Percentiles rank a stretch among this genome's conserved stretches.
phyloP scores from a whole-genome alignment of 495 filamentous ascomycete genomes.

The Tuber magnatum region DNA sequence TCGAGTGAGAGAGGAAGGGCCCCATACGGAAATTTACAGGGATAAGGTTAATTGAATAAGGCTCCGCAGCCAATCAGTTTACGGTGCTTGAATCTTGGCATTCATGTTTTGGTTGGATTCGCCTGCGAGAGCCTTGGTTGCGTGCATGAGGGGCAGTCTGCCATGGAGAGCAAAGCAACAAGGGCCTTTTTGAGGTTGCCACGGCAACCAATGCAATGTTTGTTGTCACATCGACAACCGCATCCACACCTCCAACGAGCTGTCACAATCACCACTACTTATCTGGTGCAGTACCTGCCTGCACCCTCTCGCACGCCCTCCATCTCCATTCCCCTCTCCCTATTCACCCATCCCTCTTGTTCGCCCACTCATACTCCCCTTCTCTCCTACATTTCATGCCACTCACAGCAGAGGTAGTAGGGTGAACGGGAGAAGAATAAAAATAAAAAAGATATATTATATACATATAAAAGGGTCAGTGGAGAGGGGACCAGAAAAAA shows the following conservation, averaged over 20 bases:
- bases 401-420: conserved; percentile 13
- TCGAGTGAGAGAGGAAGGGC: not conserved
- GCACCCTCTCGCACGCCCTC: conserved; percentile 27
- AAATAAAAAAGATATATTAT: not conserved
- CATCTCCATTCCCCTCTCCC: conserved; percentile 33
- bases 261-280: conserved; percentile 10
- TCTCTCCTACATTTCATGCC: conserved; percentile 31
- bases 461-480: not conserved
- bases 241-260: conserved; percentile 18
- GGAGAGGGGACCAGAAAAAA: conserved; percentile 17
- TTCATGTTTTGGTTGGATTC: not conserved
- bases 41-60: not conserved
- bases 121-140: not conserved
- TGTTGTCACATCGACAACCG: conserved; percentile 31
- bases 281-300: conserved; percentile 24
- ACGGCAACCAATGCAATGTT: conserved; percentile 33
- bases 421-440: not conserved
- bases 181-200: conserved; percentile 10
- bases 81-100: not conserved
- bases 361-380: conserved; percentile 1
- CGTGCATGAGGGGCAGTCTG: not conserved
- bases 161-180: not conserved
- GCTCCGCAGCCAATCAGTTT: not conserved
- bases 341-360: conserved; percentile 28
- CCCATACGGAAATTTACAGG: not conserved